These are phyloP conservation scores for Cenococcum geophilum DNA, from an alignment of 495 filamentous ascomycete species.

Conservation along the genomic window DNA sequence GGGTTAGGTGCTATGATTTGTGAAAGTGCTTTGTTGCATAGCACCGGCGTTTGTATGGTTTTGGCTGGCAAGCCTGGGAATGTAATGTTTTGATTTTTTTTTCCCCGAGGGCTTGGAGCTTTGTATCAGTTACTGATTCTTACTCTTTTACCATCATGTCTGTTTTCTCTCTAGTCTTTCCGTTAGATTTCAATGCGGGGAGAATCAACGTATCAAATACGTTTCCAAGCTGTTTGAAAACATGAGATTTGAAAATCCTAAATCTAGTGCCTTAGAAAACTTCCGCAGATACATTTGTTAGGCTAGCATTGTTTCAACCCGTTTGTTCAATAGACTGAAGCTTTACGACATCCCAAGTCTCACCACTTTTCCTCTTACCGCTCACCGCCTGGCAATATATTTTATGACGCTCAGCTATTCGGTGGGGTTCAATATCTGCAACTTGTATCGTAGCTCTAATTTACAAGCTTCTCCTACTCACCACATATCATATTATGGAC, in stretches of 20 bases:
- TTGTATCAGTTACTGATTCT: too few species aligned
- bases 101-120: neutral
- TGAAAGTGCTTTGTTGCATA: conserved; percentile 5
- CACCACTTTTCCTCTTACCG: neutral
- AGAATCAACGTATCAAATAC: neutral
- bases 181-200: too few species aligned
- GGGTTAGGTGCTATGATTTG: neutral
- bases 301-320: too few species aligned
- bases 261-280: too few species aligned
- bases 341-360: too few species aligned
- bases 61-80: neutral
- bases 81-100: neutral
- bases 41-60: conserved; percentile 13
- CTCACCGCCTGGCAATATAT: conserved; percentile 10
- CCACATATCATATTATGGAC: neutral
- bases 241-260: neutral
- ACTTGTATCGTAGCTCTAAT: neutral
- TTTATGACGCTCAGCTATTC: neutral
- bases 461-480: neutral
- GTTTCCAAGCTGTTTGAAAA: neutral
- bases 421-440: neutral
- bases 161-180: too few species aligned
- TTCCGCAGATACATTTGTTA: too few species aligned
- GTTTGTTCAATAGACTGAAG: too few species aligned
- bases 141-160: too few species aligned